phyloP scores from a whole-genome alignment of 1,284 basidiomycete genomes.

The Papiliotrema laurentii region DNA sequence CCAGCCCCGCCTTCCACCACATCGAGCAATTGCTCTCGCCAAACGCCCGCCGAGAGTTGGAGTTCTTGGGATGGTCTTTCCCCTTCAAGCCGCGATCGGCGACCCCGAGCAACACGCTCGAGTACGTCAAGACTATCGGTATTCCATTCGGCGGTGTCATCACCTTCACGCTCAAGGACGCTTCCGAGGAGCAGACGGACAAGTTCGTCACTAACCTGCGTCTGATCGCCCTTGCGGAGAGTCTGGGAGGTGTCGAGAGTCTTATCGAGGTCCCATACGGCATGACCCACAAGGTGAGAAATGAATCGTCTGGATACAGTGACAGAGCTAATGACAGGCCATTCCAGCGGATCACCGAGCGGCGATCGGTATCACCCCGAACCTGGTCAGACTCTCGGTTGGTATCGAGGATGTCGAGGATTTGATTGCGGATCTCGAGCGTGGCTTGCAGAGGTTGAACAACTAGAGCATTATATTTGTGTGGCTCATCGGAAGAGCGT shows the following conservation, averaged over 20 bases:
- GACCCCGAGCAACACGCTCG: constrained; percentile 16
- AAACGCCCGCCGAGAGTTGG: constrained; percentile 66
- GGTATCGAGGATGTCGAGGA: constrained; percentile 87
- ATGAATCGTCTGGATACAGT: neutral
- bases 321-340: constrained; percentile 33
- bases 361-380: constrained; percentile 70
- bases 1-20: constrained; percentile 58
- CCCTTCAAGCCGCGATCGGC: constrained; percentile 19
- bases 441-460: constrained; percentile 42
- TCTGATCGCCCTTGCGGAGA: constrained; percentile 83
- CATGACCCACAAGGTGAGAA: constrained; percentile 61
- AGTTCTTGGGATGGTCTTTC: constrained; percentile 47
- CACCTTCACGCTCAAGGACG: constrained; percentile 57
- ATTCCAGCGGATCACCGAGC: constrained; percentile 68
- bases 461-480: too few relatives aligned
- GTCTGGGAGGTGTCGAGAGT: constrained; percentile 85
- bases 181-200: constrained; percentile 37
- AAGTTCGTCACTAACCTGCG: constrained; percentile 65
- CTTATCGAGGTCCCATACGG: constrained; percentile 74
- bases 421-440: constrained; percentile 67
- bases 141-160: constrained; percentile 71
- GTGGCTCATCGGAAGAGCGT: too few relatives aligned
- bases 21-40: constrained; percentile 60
- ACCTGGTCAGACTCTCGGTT: constrained; percentile 76
- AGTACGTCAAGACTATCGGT: constrained; percentile 32